Evolutionary conservation across 495 filamentous ascomycete species (phyloP), one percentile per base, ranked within the genome.

Genomic region (Cercophora newfieldiana): DNA sequence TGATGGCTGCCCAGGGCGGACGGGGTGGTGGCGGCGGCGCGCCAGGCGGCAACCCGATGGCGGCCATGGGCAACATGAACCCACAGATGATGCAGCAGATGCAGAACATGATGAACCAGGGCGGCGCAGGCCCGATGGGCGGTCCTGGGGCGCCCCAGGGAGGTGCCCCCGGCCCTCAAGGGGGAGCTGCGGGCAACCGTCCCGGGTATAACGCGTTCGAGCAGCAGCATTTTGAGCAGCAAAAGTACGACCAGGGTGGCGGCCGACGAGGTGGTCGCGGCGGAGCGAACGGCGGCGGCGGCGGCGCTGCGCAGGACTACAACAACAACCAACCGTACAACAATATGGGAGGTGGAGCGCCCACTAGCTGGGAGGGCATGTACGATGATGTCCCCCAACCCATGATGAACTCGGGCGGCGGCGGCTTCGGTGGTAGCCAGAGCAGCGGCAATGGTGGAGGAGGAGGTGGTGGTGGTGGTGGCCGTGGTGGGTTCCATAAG

Each of bases 321-420:
- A 29, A 64, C 25, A 54, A 64, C 58, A 61, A 67, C 12, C 37
- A 44, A 44, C 37, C 12, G n/a, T n/a, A 14, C 37, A 44, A 44
- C 37, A 44, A 59, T 64, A 73, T 64, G 59, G 70, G 68, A 61
- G 76, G 65, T 49, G 71, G 67, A 61, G 77, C 75, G 3, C 89
- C 90, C 25, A 94, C 91, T 24, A 92, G 89, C 24, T 98, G 95
- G 94, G 95, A 99, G 77, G 95, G 95, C 62, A 99, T 99, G 95
- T 99, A 99, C 76, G 95, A 99, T 74, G 95, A 97, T 74, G 93
- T 97, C 1, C 96, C 96, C 24, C 93, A 94, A 71, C 93, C 93
- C 8, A 88, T 89, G 63, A 85, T 89, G 54, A 84, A 85, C 67
- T 82, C 87, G 63, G 62, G 85, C 59, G 87, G 86, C 24, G 83